phyloP scores from a whole-genome alignment of 2,329 filamentous ascomycete species.

The Metarhizium brunneum region DNA sequence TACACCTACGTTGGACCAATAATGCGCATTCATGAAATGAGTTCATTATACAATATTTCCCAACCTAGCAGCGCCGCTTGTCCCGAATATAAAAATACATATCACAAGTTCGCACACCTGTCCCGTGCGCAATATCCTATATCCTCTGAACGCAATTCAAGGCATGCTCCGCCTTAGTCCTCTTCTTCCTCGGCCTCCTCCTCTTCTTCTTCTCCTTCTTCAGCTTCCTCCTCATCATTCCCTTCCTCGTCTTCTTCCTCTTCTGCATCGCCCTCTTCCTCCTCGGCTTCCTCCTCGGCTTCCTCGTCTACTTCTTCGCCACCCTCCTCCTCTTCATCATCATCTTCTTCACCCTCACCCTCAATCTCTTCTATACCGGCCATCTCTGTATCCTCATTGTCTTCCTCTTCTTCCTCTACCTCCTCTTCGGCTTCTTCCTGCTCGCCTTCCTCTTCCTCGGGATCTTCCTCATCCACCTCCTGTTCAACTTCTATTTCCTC shows the following conservation, averaged over 20 bases:
- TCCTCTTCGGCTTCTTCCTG: conserved; percentile 4
- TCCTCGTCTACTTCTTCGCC: conserved; percentile 7
- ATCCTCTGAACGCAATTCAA: neutral
- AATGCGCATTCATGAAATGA: neutral
- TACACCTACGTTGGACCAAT: no score
- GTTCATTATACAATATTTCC: neutral
- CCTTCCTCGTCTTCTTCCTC: conserved; percentile 9
- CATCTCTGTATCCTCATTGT: conserved; percentile 5
- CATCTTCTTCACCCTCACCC: conserved; percentile 11
- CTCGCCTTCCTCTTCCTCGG: conserved; percentile 12
- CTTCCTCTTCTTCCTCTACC: conserved; percentile 3
- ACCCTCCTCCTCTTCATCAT: conserved; percentile 10
- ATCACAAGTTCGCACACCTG: neutral
- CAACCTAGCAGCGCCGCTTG: neutral
- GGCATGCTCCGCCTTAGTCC: neutral
- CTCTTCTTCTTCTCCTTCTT: conserved; percentile 3
- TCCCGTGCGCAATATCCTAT: neutral
- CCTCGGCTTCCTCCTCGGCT: conserved; percentile 10
- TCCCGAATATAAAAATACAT: neutral
- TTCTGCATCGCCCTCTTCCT: conserved; percentile 5
- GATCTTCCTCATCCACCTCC: conserved; percentile 10
- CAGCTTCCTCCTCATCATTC: conserved; percentile 7
- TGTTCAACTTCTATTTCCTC: conserved; percentile 8
- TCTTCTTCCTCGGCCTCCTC: conserved; percentile 9
- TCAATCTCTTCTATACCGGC: neutral